Conservation (phyloP, 208 protist genomes). For the Acanthamoeba healyi region DNA sequence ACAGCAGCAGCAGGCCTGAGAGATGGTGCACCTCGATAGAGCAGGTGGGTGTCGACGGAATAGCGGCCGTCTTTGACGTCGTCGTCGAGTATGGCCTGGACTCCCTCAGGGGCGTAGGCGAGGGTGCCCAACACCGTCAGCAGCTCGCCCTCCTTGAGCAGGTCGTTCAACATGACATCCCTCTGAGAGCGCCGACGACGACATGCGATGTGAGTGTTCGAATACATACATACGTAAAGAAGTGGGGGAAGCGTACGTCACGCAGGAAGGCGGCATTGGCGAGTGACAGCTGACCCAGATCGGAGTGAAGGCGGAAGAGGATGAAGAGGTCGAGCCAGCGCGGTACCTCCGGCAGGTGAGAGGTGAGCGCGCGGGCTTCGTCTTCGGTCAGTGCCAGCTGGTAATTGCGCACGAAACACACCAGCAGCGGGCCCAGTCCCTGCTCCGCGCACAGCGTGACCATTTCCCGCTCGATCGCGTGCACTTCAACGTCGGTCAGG, state of each 20-base stretch:
- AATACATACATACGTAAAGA: too few species aligned
- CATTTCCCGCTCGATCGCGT: background rate
- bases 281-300: background rate
- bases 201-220: constrained; percentile 21
- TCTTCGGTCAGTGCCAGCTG: constrained; percentile 9
- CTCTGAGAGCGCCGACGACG: background rate
- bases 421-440: background rate
- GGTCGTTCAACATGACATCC: constrained; percentile 19
- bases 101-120: background rate
- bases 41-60: background rate
- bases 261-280: constrained; percentile 40
- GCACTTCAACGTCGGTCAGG: background rate
- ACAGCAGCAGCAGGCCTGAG: too few species aligned
- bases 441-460: background rate
- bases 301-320: constrained; percentile 9
- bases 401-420: constrained; percentile 10
- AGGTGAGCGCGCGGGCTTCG: background rate
- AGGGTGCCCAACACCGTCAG: background rate
- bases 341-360: constrained; percentile 5
- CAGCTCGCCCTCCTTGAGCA: constrained; percentile 35
- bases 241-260: background rate
- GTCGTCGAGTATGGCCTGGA: background rate
- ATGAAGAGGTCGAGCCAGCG: constrained; percentile 47
- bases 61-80: background rate
- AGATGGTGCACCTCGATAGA: background rate